Evolutionary conservation across 2,329 filamentous ascomycete species (phyloP), one percentile per base, ranked within the genome.

Genomic region (Colletotrichum spaethianum): DNA sequence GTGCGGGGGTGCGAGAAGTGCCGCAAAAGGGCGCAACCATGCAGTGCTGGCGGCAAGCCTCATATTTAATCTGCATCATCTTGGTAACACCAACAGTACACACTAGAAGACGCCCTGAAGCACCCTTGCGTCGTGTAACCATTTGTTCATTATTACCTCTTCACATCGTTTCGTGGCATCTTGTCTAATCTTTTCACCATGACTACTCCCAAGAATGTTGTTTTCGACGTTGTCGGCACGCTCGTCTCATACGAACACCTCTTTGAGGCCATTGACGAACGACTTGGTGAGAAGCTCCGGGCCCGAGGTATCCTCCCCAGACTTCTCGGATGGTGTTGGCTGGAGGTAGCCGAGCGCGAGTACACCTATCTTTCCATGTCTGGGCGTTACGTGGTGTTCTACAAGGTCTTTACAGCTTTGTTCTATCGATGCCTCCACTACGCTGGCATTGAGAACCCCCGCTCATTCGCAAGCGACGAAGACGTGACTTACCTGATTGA

Each of bases 151-250:
- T 31, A 8, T 42, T 36, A 28, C 28, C 38, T 44, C 36, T 33
- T 60, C n/a, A 20, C 59, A 48, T 36, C 59, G 9, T 48, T 36
- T 6, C 9, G 28, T 4, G 44, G 28, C 42, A 48, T 33, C 42
- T 26, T 11, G 26, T 12, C 40, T 40, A 9, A 38, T 44, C n/a
- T 12, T n/a, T 18, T 16, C 62, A 16, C 38, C 8, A 67, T 62
- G 63, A 16, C 26, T 9, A 18, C 48, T 40, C 50, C 50, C 57
- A 86, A 87, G 67, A 82, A 87, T 69, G 80, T 87, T 70, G 84
- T 87, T 26, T 87, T 87, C 73, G 86, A 87, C 76, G 83, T 90
- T 1, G 87, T 90, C 66, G 86, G 86, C 61, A 88, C 86, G 8
- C 82, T 81, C 63, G 85, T 88, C 55, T 83, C 81, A 11, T 86